These are phyloP conservation scores for Aspergillus pseudoterreus DNA, from an alignment of 2,329 filamentous ascomycete genomes.

Conservation along the genomic window DNA sequence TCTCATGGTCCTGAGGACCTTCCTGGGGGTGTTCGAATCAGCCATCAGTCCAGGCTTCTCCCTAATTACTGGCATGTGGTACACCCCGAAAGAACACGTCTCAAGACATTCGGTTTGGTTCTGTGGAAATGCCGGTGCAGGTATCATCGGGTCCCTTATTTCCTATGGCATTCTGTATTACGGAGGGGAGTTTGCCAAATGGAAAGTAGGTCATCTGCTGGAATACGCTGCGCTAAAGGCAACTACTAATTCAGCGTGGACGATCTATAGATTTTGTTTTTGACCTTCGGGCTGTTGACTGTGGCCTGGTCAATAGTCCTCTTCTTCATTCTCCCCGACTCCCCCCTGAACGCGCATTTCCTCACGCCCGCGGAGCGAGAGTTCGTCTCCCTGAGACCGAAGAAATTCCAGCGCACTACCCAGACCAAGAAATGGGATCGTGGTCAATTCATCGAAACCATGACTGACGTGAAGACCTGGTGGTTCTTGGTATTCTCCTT, in stretches of 20 bases:
- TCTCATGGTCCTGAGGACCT: conserved; percentile 36
- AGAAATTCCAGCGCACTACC: conserved; percentile 8
- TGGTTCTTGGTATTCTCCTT: conserved; percentile 23
- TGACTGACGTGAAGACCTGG: conserved; percentile 31
- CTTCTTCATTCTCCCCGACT: conserved; percentile 15
- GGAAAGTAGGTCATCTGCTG: conserved; percentile 8
- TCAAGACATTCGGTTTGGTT: conserved; percentile 23
- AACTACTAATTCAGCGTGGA: neutral
- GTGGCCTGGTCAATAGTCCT: conserved; percentile 10
- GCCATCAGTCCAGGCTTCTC: conserved; percentile 31
- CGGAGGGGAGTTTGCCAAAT: conserved; percentile 5
- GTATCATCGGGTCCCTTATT: conserved; percentile 19
- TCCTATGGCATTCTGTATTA: conserved; percentile 19
- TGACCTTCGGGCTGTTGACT: conserved; percentile 18
- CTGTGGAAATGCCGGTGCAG: conserved; percentile 18
- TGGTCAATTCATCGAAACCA: conserved; percentile 27
- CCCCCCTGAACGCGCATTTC: conserved; percentile 12
- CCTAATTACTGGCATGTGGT: conserved; percentile 29
- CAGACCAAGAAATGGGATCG: conserved; percentile 9
- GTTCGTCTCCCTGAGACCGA: conserved; percentile 6
- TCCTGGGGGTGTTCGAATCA: conserved; percentile 41
- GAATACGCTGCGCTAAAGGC: no score
- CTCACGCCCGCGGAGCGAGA: conserved; percentile 10
- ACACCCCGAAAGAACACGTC: conserved; percentile 23
- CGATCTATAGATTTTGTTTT: conserved; percentile 8